These are phyloP conservation scores for Colletotrichum agaves DNA, from an alignment of 2,329 filamentous ascomycete genomes.

Conservation along the genomic window DNA sequence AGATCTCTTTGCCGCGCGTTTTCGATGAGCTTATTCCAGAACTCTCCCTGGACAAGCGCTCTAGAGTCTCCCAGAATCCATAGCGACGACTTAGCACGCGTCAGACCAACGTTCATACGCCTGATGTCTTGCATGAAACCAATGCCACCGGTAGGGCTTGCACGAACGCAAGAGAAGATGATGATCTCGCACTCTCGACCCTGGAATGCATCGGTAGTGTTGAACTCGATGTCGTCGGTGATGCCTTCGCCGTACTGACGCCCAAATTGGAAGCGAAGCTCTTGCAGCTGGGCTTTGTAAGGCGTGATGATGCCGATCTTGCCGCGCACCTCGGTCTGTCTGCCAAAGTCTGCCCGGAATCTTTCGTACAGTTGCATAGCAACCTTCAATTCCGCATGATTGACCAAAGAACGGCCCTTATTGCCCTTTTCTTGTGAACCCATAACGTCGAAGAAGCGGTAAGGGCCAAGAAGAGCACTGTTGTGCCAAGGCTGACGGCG, in stretches of 20 bases:
- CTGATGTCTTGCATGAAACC: slow-evolving; percentile 98
- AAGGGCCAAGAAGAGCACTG: slow-evolving; percentile 84
- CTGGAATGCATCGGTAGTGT: slow-evolving; percentile 98
- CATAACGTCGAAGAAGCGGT: slow-evolving; percentile 96
- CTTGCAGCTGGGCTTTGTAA: slow-evolving; percentile 91
- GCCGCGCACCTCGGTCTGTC: slow-evolving; percentile 74
- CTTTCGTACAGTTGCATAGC: slow-evolving; percentile 87
- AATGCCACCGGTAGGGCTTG: slow-evolving; percentile 91
- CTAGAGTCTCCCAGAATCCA: slow-evolving; percentile 96
- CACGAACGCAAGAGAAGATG: slow-evolving; percentile 98
- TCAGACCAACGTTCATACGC: slow-evolving; percentile 99
- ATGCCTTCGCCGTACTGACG: slow-evolving; percentile 79
- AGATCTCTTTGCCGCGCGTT: slow-evolving; percentile 80
- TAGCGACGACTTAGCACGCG: slow-evolving; percentile 93
- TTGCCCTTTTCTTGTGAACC: slow-evolving; percentile 86
- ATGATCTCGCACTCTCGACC: slow-evolving; percentile 97
- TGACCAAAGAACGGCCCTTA: slow-evolving; percentile 89
- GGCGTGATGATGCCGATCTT: slow-evolving; percentile 98
- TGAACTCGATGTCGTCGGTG: slow-evolving; percentile 88
- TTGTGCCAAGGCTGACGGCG: slow-evolving; percentile 87
- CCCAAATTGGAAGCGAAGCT: slow-evolving; percentile 80
- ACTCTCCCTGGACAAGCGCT: slow-evolving; percentile 86
- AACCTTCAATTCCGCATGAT: slow-evolving; percentile 85
- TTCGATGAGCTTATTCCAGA: slow-evolving; percentile 87
- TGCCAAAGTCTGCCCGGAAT: slow-evolving; percentile 75